A percentile compares a stretch with the other conserved stretches of the same genome.
phyloP scores from a whole-genome alignment of 1,284 basidiomycete genomes.

The Leccinum glutinopallens region DNA sequence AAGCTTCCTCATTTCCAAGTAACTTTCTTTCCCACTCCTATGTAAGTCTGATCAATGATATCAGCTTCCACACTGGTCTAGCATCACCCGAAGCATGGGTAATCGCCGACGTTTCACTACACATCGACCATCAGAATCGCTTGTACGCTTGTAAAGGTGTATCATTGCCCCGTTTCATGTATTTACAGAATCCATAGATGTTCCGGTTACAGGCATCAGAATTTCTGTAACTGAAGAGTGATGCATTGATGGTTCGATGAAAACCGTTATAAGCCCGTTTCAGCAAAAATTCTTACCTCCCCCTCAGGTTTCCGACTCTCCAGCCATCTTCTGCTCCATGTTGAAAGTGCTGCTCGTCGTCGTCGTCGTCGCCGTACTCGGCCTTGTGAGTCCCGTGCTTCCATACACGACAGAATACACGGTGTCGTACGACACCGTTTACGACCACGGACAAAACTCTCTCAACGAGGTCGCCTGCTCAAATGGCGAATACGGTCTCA shows the following conservation, averaged over 20 bases:
- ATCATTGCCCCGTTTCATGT: background rate
- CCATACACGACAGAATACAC: constrained; percentile 18
- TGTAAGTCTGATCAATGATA: background rate
- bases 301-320: background rate
- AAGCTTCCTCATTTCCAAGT: too few species aligned
- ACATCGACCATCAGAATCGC: background rate
- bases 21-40: background rate
- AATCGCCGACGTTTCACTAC: background rate
- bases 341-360: constrained; percentile 1
- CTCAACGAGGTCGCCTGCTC: constrained; percentile 50
- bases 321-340: background rate
- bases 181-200: background rate
- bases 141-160: background rate
- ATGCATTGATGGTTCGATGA: background rate
- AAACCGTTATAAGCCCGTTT: background rate
- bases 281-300: background rate
- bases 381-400: constrained; percentile 11
- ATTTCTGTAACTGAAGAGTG: background rate
- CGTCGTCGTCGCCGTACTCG: constrained; percentile 2
- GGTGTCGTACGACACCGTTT: constrained; percentile 29
- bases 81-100: background rate
- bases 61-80: background rate
- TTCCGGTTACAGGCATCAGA: background rate
- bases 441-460: constrained; percentile 39
- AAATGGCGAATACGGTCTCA: constrained; percentile 42